Evolutionary conservation across 371 early-diverging fungal species (phyloP), one percentile per base, ranked within the genome.

Genomic region (Batrachochytrium dendrobatidis): DNA sequence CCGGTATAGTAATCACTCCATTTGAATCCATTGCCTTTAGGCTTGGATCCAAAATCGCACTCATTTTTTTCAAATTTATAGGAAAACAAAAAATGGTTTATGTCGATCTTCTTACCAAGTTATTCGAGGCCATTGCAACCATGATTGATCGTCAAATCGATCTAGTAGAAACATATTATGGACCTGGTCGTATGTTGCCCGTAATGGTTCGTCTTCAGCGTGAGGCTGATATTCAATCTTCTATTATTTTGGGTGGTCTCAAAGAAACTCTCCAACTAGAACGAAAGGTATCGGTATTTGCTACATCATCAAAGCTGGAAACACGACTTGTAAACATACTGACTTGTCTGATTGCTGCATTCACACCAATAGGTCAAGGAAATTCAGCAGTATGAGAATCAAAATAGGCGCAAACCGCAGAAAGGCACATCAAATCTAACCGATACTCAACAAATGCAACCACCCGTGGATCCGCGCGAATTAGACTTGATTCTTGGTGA

Each of bases 71-170:
- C 8, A 8, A 20, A 10, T 49, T n/a, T 49, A 8, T 49, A 8
- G 49, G 10, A 15, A n/a, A 7, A 8, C 15, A n/a, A 3, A 32
- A 30, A 33, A 18, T 33, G 6, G 81, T 84, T 60, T 86, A 80
- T 64, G 86, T 86, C 2, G 83, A 88, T 51, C 76, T 88, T 18
- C 61, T 94, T 32, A 91, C 88, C 12, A 68, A 83, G 28, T 65
- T 95, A 44, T 94, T 92, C 69, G 96, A 95, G 69, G 81, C 82
- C 29, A 83, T 92, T 48, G 95, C 94, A 0, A 74, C 80, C 3
- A 79, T 91, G 22, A 79, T 94, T 28, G 92, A 94, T 68, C 84
- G 86, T 54, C 90, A 93, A 59, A 85, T 86, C 49, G 81, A 86
- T 1, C 69, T 91, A 12, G 86, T 95, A 0, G 86, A 91, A 57